Evolutionary conservation across 2,329 filamentous ascomycete genomes (phyloP), one percentile per base, ranked within the genome.

Genomic region (Phyllachora maydis): DNA sequence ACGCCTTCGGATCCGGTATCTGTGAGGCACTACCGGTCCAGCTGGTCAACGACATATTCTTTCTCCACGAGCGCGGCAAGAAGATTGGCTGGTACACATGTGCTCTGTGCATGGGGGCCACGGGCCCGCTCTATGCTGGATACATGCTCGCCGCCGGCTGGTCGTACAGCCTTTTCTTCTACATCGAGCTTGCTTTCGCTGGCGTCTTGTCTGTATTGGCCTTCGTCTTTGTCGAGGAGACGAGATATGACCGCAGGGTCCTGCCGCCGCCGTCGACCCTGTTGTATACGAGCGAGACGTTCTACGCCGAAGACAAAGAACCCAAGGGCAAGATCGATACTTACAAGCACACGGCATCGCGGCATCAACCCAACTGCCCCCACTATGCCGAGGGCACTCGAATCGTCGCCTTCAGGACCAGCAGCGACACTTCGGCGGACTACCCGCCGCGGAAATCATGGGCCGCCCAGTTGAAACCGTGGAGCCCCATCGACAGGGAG

Each of bases 131-230:
- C 1, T 65, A 61, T 23, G 60, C 64, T 2, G 61, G 63, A 8
- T 68, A 67, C 38, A 68, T 69, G 62, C 53, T 69, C 5, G 51
- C 54, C 1, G 61, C 51, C 1, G 57, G 59, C 7, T 56, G 62
- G 34, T 64, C 60, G 5, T 69, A 63, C 62, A 48, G 57, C 10
- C 51, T 68, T 0, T 69, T 61, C 45, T 69, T 68, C 46, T 67
- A 66, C 36, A 62, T 68, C 25, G 54, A 59, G 30, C 51, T 63
- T 22, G 64, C 60, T 3, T 67, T 69, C 22, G 39, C 28, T 12
- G 30, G 20, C 0, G 39, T 36, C 4, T 31, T 46, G 6, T 22
- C 45, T 5, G 26, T 43, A n/a, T 22, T 39, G 4, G 34, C 38
- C 18, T 43, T 46, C 23, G 35, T 46, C 20, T 31, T 42, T n/a